Evolutionary conservation across 2,329 filamentous ascomycete species (phyloP).

Genomic region (Fusarium burgessii): DNA sequence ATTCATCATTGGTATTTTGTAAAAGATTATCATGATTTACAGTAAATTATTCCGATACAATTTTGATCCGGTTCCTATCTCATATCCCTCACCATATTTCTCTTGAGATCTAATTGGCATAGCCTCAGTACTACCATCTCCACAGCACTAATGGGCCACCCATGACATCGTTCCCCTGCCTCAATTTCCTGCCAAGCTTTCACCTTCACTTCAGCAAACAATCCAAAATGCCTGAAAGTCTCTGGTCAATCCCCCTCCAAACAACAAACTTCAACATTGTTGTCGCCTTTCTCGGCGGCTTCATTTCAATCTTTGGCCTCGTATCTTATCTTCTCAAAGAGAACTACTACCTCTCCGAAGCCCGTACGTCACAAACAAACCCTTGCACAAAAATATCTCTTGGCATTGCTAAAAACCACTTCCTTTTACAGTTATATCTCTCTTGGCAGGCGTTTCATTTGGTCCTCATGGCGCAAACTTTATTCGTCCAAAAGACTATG

Average conservation of each 20-base stretch:
- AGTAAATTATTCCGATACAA: not conserved
- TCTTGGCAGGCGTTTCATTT: slow-evolving; percentile 82
- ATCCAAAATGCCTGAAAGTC: slow-evolving; percentile 28
- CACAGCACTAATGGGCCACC: not conserved
- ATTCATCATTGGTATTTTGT: not conserved
- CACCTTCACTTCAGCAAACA: not conserved
- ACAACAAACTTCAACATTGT: slow-evolving; percentile 87
- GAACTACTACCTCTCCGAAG: slow-evolving; percentile 90
- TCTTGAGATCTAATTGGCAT: not conserved
- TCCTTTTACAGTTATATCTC: slow-evolving; percentile 76
- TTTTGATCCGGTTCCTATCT: not conserved
- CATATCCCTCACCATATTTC: too few species aligned
- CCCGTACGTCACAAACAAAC: slow-evolving; percentile 69
- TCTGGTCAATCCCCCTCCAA: slow-evolving; percentile 60
- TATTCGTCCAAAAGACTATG: slow-evolving; percentile 81
- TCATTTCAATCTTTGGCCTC: slow-evolving; percentile 89
- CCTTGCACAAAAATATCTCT: slow-evolving; percentile 6
- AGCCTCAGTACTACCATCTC: not conserved
- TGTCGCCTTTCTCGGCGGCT: slow-evolving; percentile 83
- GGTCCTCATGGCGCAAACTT: slow-evolving; percentile 83
- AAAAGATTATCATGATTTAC: not conserved
- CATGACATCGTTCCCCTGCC: not conserved
- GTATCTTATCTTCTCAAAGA: slow-evolving; percentile 93
- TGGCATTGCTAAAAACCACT: slow-evolving; percentile 15
- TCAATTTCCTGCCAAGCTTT: not conserved